Conservation (phyloP, 2,329 filamentous ascomycete genomes). For the Colletotrichum lindemuthianum region DNA sequence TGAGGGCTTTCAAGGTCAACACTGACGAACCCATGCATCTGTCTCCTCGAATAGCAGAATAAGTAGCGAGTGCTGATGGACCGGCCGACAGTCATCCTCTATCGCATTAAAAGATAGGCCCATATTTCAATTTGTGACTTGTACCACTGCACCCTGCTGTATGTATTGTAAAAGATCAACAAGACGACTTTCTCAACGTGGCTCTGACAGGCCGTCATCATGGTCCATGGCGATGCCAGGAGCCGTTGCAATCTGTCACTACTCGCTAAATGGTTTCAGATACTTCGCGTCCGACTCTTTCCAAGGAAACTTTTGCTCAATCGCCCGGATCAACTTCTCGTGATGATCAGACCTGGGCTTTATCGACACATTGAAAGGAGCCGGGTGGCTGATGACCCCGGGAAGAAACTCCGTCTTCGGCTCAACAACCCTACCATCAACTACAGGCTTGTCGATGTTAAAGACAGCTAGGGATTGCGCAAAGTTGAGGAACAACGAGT, state of each 20-base stretch:
- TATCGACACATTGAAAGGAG: background rate
- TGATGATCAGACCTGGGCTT: background rate
- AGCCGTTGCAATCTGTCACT: too few species aligned
- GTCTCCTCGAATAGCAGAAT: too few species aligned
- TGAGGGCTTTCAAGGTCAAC: background rate
- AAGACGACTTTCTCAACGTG: too few species aligned
- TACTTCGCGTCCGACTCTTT: background rate
- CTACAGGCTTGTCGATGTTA: background rate
- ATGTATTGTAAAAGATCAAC: too few species aligned
- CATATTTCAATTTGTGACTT: too few species aligned
- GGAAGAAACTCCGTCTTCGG: background rate
- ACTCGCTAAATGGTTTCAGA: background rate
- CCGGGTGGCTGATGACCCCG: slow-evolving; percentile 4
- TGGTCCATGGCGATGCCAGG: slow-evolving; percentile 4
- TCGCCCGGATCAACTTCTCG: slow-evolving; percentile 7
- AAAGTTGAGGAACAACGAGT: slow-evolving; percentile 40
- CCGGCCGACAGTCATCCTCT: too few species aligned
- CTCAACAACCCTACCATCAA: background rate
- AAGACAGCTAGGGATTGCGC: slow-evolving; percentile 54
- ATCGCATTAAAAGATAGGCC: too few species aligned
- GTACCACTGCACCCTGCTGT: too few species aligned
- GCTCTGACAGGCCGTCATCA: background rate
- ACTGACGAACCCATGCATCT: background rate
- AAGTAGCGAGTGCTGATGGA: too few species aligned
- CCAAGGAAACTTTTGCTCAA: slow-evolving; percentile 12